Conservation (phyloP, 371 early-diverging fungal species). For the Conidiobolus incongruus region DNA sequence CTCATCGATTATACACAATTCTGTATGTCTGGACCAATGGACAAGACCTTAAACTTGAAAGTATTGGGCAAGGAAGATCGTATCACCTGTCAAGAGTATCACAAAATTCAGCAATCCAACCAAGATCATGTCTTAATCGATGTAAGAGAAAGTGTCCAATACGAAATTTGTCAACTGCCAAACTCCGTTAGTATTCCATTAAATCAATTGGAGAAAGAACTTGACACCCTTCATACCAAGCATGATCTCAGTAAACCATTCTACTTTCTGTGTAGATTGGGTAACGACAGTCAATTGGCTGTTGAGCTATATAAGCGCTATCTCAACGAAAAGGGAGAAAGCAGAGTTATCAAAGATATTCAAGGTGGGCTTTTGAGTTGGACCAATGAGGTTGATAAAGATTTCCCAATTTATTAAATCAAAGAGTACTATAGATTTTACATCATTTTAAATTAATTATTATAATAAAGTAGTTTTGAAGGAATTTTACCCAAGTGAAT, state of each 20-base stretch:
- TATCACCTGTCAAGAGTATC: constrained; percentile 3
- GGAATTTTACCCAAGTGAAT: background rate
- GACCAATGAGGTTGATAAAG: constrained; percentile 45
- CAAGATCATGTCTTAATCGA: constrained; percentile 52
- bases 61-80: background rate
- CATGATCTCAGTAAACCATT: constrained; percentile 16
- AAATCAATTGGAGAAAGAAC: too few species aligned
- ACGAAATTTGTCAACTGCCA: constrained; percentile 54
- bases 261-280: constrained; percentile 72
- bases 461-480: background rate
- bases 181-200: constrained; percentile 13
- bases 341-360: constrained; percentile 27
- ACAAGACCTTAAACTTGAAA: constrained; percentile 22
- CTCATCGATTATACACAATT: constrained; percentile 77
- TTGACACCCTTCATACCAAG: too few species aligned
- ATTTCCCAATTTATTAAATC: constrained; percentile 63
- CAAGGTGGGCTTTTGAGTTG: constrained; percentile 62
- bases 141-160: constrained; percentile 64
- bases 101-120: background rate
- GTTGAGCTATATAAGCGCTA: constrained; percentile 18
- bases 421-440: background rate
- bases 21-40: constrained; percentile 57
- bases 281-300: constrained; percentile 80
- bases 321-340: constrained; percentile 22
- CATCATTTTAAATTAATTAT: background rate